Evolutionary conservation across 2,329 filamentous ascomycete genomes (phyloP), one percentile per base, ranked within the genome.

Genomic region (Botrytis cinerea): DNA sequence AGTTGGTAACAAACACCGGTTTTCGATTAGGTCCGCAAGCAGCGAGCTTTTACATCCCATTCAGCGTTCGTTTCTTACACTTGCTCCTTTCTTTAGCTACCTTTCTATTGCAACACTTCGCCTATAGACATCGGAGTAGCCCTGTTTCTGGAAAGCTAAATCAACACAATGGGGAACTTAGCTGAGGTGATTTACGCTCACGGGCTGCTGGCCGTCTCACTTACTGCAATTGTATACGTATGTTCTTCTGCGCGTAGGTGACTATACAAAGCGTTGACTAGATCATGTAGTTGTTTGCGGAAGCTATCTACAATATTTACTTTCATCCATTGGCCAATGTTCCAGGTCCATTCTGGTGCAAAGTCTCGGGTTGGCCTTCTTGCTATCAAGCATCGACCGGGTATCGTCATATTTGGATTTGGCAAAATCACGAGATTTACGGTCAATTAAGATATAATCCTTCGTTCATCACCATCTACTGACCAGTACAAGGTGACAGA

Each of bases 371-470:
- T 46, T 57, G 75, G 12, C 77, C 79, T 72, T 67, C 74, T 62
- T 76, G 77, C 14, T 81, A 81, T 57, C 78, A 82, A 68, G 81
- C 80, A 0, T 81, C 76, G 77, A 81, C 77, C 60, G 80, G 79
- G 0, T 81, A 82, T 46, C 75, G 80, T 14, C 81, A 82, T 40
- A 22, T 80, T 8, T 78, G 82, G 12, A 79, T 32, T 32, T 79
- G 73, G 54, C 59, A 75, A 28, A 80, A 78, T 61, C 81, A 82
- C 73, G 43, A 80, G 60, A 81, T 77, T 78, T 82, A 82, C 70
- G 81, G 81, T 48, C 38, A 89, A 88, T 48, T 22, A n/a, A 38
- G 20, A 40, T 14, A n/a, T 4, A 43, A 14, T n/a, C 12, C 43
- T 57, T 16, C 25, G 32, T 57, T n/a, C n/a, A 57, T 57, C 12